phyloP scores from a whole-genome alignment of 1,284 basidiomycete species.

The Pseudozyma flocculosa region DNA sequence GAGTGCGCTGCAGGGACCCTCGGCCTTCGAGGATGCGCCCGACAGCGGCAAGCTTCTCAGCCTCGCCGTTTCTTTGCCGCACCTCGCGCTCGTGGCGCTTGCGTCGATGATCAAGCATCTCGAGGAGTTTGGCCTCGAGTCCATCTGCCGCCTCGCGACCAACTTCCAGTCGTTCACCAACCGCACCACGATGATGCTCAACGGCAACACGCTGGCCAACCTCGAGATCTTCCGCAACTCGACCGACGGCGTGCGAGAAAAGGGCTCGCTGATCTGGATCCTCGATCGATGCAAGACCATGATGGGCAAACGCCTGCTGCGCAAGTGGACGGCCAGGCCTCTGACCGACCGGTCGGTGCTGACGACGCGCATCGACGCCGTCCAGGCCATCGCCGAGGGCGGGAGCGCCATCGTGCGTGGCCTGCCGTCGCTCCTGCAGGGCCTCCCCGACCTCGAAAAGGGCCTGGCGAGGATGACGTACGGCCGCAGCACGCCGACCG shows the following conservation, averaged over 20 bases:
- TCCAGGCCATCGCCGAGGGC: conserved; percentile 74
- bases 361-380: conserved; percentile 75
- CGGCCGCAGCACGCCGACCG: conserved; percentile 76
- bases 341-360: conserved; percentile 70
- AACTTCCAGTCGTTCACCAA: conserved; percentile 69
- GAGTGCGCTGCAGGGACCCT: too few relatives aligned
- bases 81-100: conserved; percentile 70
- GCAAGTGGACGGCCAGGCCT: conserved; percentile 83
- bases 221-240: conserved; percentile 60
- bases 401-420: conserved; percentile 62
- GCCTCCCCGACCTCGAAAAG: conserved; percentile 80
- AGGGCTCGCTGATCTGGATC: conserved; percentile 81
- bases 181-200: conserved; percentile 81
- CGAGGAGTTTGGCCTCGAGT: conserved; percentile 69
- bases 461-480: conserved; percentile 88
- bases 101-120: conserved; percentile 78
- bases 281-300: conserved; percentile 79
- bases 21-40: not conserved
- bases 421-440: conserved; percentile 65
- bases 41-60: conserved; percentile 6
- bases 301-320: conserved; percentile 81
- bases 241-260: conserved; percentile 71
- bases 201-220: conserved; percentile 82
- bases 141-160: conserved; percentile 55
- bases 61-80: conserved; percentile 38